Evolutionary conservation across 306 rosid genomes (phyloP), one percentile per base, ranked within the genome.

Genomic region (Acacia confusa): DNA sequence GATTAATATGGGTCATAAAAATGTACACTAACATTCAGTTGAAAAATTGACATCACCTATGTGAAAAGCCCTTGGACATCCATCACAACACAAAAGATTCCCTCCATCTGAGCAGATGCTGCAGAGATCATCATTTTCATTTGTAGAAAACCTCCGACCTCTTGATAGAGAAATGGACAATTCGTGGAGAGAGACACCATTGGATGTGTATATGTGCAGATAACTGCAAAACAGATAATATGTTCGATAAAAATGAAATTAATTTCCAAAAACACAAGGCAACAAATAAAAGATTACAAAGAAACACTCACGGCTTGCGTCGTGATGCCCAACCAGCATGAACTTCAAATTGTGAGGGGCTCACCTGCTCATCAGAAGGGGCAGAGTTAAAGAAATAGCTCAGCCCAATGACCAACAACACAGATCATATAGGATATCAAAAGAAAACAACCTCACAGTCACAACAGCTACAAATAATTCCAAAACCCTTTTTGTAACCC

Each of bases 271-370:
- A 61, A n/a, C 9, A 68, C 36, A 25, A 9, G 22, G 68, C 47
- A 81, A 40, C 52, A 70, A 53, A 69, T 47, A 75, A 78, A 63
- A 82, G 11, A 60, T 58, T 32, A 63, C 52, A 52, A 76, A 72
- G 75, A 86, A 32, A 61, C 10, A 93, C 99, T 96, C 86, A 96
- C 98, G 99, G 99, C 79, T 96, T 96, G 80, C 98, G 97, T 76
- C 99, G 92, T 3, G 97, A 76, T 80, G 93, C 87, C 92, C 91
- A 92, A 44, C 98, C 99, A 83, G 99, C 99, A 91, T 96, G 99
- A 72, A 94, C 91, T 91, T 96, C 99, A 87, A 96, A 96, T 70
- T 75, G 88, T 3, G 99, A 96, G 47, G 99, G 92, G 79, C 99
- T 96, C 44, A 96, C 92, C 98, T 94, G 91, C 70, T 67, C 79